Conservation (phyloP, 129 eudicot genomes). For the Lactuca sativa region DNA sequence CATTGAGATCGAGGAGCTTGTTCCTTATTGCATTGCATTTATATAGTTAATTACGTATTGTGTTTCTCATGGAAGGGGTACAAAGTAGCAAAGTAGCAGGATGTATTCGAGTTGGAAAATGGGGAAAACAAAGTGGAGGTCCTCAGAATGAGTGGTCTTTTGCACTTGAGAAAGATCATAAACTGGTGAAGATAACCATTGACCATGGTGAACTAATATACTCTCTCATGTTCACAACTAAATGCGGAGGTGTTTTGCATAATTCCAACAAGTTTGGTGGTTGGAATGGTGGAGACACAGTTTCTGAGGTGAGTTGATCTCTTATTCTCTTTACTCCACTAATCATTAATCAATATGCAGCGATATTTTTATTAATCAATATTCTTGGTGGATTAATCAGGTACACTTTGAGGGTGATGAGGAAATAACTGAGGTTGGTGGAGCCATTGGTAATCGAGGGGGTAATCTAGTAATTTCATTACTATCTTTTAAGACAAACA, state of each 20-base stretch:
- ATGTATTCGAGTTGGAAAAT: too few species aligned
- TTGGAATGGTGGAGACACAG: neutral
- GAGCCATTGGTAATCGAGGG: neutral
- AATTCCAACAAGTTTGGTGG: neutral
- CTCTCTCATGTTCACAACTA: slow-evolving; percentile 12
- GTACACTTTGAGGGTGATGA: neutral
- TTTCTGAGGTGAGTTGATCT: neutral
- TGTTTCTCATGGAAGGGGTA: too few species aligned
- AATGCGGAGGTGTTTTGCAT: slow-evolving; percentile 5
- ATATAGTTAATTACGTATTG: too few species aligned
- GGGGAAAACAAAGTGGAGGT: too few species aligned
- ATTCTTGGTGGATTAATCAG: neutral
- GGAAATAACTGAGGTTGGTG: neutral
- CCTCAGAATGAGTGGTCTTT: too few species aligned
- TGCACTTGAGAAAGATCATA: too few species aligned
- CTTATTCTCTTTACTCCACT: neutral
- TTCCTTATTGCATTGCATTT: too few species aligned
- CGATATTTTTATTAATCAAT: neutral
- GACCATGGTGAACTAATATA: neutral
- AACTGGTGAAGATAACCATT: slow-evolving; percentile 4
- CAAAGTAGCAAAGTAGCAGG: too few species aligned
- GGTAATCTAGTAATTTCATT: slow-evolving; percentile 13
- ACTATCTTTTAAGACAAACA: slow-evolving; percentile 3
- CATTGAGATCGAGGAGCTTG: too few species aligned
- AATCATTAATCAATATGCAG: fast-evolving